These are phyloP conservation scores for Microbotryum scabiosae DNA, from an alignment of 1,284 basidiomycete species.

Conservation along the genomic window DNA sequence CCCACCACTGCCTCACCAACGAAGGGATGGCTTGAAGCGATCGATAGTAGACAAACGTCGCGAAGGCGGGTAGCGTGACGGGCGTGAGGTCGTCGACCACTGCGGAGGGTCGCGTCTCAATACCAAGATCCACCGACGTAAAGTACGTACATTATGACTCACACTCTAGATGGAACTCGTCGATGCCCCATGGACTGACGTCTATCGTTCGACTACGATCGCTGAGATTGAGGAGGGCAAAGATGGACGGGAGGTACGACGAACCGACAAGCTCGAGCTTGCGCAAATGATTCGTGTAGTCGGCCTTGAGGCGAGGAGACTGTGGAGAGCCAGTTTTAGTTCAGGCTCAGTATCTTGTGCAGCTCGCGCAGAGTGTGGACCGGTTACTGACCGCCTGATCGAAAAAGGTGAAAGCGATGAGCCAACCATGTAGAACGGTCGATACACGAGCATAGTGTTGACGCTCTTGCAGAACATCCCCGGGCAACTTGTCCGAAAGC, in stretches of 20 bases:
- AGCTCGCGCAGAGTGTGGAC: neutral
- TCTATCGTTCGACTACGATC: slow-evolving; percentile 58
- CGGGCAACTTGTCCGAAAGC: slow-evolving; percentile 1
- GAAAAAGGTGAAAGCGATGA: slow-evolving; percentile 81
- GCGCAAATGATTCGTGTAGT: slow-evolving; percentile 78
- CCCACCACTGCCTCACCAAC: slow-evolving; percentile 74
- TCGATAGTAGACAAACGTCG: slow-evolving; percentile 82
- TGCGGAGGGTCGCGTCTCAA: slow-evolving; percentile 32
- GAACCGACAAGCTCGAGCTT: slow-evolving; percentile 55
- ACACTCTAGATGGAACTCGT: slow-evolving; percentile 79
- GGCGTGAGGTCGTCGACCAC: slow-evolving; percentile 33
- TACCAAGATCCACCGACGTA: neutral
- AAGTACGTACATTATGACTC: slow-evolving; percentile 36
- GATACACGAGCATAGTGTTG: slow-evolving; percentile 21
- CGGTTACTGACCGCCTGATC: slow-evolving; percentile 59
- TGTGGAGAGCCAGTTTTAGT: slow-evolving; percentile 35
- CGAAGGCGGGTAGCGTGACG: slow-evolving; percentile 55
- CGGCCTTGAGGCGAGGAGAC: slow-evolving; percentile 69
- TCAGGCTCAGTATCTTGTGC: slow-evolving; percentile 3
- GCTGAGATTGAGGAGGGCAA: slow-evolving; percentile 59
- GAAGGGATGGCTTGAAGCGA: slow-evolving; percentile 72
- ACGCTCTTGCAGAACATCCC: neutral
- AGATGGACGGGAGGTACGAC: slow-evolving; percentile 65
- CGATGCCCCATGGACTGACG: slow-evolving; percentile 69
- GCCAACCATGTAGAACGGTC: slow-evolving; percentile 70